Evolutionary conservation across 164 flowering plant genomes (phyloP), one percentile per base, ranked within the genome.

Genomic region (Piper betle): DNA sequence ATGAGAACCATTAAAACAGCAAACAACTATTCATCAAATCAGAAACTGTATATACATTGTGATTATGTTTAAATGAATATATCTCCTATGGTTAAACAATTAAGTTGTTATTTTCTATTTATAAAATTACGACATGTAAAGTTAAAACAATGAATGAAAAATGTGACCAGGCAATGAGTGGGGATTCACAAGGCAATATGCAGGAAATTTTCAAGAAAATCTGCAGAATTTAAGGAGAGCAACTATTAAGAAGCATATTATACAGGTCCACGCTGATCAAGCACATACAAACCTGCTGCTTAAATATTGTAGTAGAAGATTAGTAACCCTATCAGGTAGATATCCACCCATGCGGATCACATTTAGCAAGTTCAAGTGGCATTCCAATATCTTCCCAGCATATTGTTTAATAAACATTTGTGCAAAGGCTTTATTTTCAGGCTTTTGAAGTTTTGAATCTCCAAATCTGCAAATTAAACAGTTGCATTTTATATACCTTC

Each of bases 381-480:
- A 83, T 70, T 85, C 96, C 79, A 94, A 73, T 66, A 94, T 88
- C 74, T 84, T 87, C 52, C 94, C 96, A 37, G 97, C 97, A 77
- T 83, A 94, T 64, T 72, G 80, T 75, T 91, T 94, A 77, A 83
- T 91, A 73, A 91, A 94, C 81, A 84, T 74, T 70, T 88, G 97
- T 52, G 99, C 97, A 83, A 94, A 94, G 64, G 86, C 91, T 74
- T 69, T 94, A 71, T 80, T 91, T 64, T 94, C 97, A 63, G 97
- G 91, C 63, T 87, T 87, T 65, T 85, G 88, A 69, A 88, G 78
- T 71, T 89, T 94, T 75, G 84, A 62, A 68, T 94, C 99, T 69
- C 99, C 97, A 83, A 94, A 94, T 74, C 99, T 94, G 71, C 19
- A 50, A 55, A 13, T 60, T 38, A 64, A 25, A 25, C 8, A n/a